These are phyloP conservation scores for Claviceps monticola DNA, from an alignment of 2,329 filamentous ascomycete genomes.

Conservation along the genomic window DNA sequence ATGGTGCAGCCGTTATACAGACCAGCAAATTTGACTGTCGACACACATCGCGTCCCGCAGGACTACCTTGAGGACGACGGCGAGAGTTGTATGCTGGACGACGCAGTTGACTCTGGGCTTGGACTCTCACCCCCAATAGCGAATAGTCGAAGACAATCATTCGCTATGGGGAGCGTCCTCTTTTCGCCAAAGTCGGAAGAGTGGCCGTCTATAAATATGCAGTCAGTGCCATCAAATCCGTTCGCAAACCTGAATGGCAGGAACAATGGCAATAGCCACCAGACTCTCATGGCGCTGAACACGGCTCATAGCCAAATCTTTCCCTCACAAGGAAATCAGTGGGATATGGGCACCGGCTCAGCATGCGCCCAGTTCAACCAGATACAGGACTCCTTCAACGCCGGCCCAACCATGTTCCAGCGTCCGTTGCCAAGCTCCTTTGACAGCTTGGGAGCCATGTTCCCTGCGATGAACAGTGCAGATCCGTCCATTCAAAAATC, in stretches of 20 bases:
- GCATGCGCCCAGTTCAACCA: constrained; percentile 54
- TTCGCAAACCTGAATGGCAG: constrained; percentile 39
- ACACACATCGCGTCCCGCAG: constrained; percentile 34
- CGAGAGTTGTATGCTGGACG: constrained; percentile 41
- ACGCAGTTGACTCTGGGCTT: constrained; percentile 45
- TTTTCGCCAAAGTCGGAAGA: constrained; percentile 53
- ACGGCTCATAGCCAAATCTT: constrained; percentile 31
- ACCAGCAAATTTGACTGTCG: constrained; percentile 35
- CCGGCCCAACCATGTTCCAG: constrained; percentile 38
- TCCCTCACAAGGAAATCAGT: constrained; percentile 30
- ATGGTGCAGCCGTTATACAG: constrained; percentile 37
- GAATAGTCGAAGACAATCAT: constrained; percentile 49
- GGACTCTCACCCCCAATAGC: constrained; percentile 51
- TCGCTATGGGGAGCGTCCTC: constrained; percentile 39
- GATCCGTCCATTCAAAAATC: constrained; percentile 39
- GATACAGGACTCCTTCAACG: constrained; percentile 41
- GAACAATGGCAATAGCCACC: constrained; percentile 40
- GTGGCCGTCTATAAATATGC: constrained; percentile 52
- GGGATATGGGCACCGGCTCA: constrained; percentile 54
- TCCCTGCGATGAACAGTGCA: constrained; percentile 33
- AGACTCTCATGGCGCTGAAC: constrained; percentile 54
- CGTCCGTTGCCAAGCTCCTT: constrained; percentile 42
- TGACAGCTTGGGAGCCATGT: constrained; percentile 39
- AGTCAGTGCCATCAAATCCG: constrained; percentile 47
- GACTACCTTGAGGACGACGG: constrained; percentile 50